Percentiles rank a stretch among this genome's conserved stretches.
These are phyloP conservation scores for Suillus americanus DNA, from an alignment of 768 basidiomycete genomes.

Conservation along the genomic window DNA sequence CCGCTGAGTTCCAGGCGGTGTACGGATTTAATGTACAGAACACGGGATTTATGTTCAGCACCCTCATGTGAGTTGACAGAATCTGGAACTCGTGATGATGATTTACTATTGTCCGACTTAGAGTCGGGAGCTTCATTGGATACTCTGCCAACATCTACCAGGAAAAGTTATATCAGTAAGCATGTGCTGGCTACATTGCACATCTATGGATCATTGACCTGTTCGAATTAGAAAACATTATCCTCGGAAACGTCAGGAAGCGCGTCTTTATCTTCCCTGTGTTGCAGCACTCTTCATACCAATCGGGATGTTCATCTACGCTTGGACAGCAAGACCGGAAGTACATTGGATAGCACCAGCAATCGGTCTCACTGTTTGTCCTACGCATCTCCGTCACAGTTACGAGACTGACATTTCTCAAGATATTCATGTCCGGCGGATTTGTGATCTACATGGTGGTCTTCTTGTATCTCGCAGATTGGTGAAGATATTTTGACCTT, in stretches of 20 bases:
- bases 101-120: slow-evolving; percentile 23
- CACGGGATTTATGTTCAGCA: slow-evolving; percentile 54
- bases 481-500: slow-evolving; percentile 31
- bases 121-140: slow-evolving; percentile 49
- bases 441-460: slow-evolving; percentile 52
- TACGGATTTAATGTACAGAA: slow-evolving; percentile 59
- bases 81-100: not conserved
- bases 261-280: slow-evolving; percentile 55
- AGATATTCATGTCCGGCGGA: slow-evolving; percentile 46
- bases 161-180: slow-evolving; percentile 45
- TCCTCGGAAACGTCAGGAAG: slow-evolving; percentile 42
- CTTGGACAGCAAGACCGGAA: slow-evolving; percentile 54
- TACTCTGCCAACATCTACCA: slow-evolving; percentile 42
- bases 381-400: not conserved
- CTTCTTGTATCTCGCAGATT: slow-evolving; percentile 58
- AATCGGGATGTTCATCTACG: slow-evolving; percentile 63
- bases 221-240: slow-evolving; percentile 12
- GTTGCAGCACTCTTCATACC: slow-evolving; percentile 51
- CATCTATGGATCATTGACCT: not conserved
- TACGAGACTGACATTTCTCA: slow-evolving; percentile 2
- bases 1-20: slow-evolving; percentile 49
- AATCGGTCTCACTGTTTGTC: slow-evolving; percentile 9
- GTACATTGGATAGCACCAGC: slow-evolving; percentile 54
- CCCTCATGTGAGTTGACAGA: slow-evolving; percentile 43
- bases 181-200: slow-evolving; percentile 12